phyloP scores from a whole-genome alignment of 164 flowering plant species.

The Chloranthus sessilifolius region DNA sequence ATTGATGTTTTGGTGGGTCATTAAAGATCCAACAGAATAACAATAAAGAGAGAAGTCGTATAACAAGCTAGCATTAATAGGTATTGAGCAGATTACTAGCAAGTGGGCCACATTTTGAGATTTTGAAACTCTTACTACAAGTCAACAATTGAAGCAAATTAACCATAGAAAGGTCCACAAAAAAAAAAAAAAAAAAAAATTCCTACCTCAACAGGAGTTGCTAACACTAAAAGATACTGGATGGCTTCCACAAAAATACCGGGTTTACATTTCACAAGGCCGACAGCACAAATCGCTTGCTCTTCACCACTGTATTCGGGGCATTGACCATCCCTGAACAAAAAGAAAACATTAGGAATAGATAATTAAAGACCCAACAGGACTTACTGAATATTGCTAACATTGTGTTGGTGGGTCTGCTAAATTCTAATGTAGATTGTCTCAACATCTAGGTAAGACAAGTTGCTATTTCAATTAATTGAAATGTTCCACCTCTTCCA shows the following conservation, averaged over 20 bases:
- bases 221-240: conserved; percentile 76
- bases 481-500: too few species aligned
- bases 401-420: too few species aligned
- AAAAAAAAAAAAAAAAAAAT: neutral
- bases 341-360: conserved; percentile 3
- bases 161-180: neutral
- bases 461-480: too few species aligned
- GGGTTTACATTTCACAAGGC: conserved; percentile 77
- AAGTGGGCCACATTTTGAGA: too few species aligned
- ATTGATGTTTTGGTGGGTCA: too few species aligned
- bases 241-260: conserved; percentile 94
- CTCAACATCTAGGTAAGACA: too few species aligned
- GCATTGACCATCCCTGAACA: conserved; percentile 88
- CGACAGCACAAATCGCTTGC: conserved; percentile 96
- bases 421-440: too few species aligned
- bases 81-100: too few species aligned
- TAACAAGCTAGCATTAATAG: too few species aligned
- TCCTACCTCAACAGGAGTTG: conserved; percentile 90
- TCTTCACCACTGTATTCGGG: conserved; percentile 91
- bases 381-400: too few species aligned
- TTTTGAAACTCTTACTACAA: neutral
- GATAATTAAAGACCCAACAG: conserved; percentile 3
- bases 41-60: too few species aligned
- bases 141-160: neutral
- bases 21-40: too few species aligned